Evolutionary conservation across 495 filamentous ascomycete species (phyloP).

Genomic region (Letharia lupina): DNA sequence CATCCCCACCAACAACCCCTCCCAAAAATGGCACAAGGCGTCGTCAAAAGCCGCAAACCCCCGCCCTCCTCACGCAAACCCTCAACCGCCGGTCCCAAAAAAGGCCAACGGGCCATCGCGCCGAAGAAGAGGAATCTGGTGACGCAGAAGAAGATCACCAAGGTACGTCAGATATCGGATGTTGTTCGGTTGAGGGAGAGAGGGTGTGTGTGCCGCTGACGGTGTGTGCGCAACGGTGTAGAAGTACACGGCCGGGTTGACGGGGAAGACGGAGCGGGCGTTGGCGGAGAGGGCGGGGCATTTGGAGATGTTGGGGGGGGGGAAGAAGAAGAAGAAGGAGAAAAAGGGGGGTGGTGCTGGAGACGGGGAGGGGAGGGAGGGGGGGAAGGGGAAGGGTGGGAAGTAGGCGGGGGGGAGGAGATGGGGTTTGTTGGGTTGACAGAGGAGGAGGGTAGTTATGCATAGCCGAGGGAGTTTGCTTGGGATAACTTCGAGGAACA

Average conservation of each 20-base stretch:
- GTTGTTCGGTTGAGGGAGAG: background rate
- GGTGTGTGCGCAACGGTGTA: constrained; percentile 21
- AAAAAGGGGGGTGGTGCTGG: background rate
- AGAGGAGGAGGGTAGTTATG: background rate
- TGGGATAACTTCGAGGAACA: background rate
- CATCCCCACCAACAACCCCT: background rate
- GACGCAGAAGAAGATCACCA: constrained; percentile 52
- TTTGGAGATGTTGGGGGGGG: constrained; percentile 28
- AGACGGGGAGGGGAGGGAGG: constrained; percentile 8
- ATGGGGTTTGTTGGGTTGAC: background rate
- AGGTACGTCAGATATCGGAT: constrained; percentile 35
- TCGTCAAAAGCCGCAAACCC: constrained; percentile 25
- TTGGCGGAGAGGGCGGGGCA: constrained; percentile 65
- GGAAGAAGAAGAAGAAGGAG: constrained; percentile 22
- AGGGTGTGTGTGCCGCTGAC: background rate
- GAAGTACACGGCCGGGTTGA: constrained; percentile 60
- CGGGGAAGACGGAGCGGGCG: constrained; percentile 52
- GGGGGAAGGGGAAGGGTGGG: background rate
- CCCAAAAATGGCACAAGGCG: constrained; percentile 31
- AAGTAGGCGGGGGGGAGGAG: background rate
- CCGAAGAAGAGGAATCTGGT: constrained; percentile 58
- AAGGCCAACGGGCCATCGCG: constrained; percentile 53
- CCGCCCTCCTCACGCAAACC: constrained; percentile 11
- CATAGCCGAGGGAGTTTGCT: constrained; percentile 6
- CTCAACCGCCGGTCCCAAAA: constrained; percentile 37